A percentile compares a stretch with the other conserved stretches of the same genome.
phyloP scores from a whole-genome alignment of 108 stramenopile genomes.

The Chaetoceros muelleri region DNA sequence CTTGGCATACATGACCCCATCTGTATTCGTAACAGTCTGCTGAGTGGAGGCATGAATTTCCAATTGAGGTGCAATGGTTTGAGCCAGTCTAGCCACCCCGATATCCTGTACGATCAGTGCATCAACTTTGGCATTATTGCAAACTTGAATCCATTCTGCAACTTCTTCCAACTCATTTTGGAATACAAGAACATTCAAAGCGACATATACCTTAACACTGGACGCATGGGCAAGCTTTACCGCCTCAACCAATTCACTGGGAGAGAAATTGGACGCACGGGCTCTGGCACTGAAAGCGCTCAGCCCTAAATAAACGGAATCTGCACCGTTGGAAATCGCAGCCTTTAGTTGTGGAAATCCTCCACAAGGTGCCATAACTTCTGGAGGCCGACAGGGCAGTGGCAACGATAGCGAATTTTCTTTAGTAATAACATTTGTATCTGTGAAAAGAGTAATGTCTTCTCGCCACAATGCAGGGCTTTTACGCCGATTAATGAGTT shows the following conservation, averaged over 20 bases:
- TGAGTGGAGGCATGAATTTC: conserved; percentile 67
- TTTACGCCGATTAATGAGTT: conserved; percentile 41
- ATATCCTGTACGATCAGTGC: conserved; percentile 72
- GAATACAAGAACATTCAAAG: conserved; percentile 58
- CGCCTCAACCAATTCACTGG: conserved; percentile 32
- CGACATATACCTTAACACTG: conserved; percentile 53
- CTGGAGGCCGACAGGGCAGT: conserved; percentile 25
- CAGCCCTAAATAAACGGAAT: conserved; percentile 57
- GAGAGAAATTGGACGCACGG: conserved; percentile 59
- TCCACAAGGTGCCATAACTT: conserved; percentile 68
- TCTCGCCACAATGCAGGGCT: conserved; percentile 61
- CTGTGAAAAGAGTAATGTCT: conserved; percentile 19
- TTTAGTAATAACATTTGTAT: conserved; percentile 3
- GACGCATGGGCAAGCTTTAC: conserved; percentile 29
- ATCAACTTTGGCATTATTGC: conserved; percentile 47
- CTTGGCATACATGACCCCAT: conserved; percentile 46
- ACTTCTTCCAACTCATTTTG: conserved; percentile 55
- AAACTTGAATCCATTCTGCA: conserved; percentile 25
- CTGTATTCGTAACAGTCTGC: conserved; percentile 55
- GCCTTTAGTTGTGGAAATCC: conserved; percentile 63
- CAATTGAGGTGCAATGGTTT: conserved; percentile 33
- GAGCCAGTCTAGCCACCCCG: conserved; percentile 35
- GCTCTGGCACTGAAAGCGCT: conserved; percentile 59
- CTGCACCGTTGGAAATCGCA: conserved; percentile 68
- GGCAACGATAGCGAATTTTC: neutral